Conservation (phyloP, 208 protist genomes). For the Novymonas esmeraldas region DNA sequence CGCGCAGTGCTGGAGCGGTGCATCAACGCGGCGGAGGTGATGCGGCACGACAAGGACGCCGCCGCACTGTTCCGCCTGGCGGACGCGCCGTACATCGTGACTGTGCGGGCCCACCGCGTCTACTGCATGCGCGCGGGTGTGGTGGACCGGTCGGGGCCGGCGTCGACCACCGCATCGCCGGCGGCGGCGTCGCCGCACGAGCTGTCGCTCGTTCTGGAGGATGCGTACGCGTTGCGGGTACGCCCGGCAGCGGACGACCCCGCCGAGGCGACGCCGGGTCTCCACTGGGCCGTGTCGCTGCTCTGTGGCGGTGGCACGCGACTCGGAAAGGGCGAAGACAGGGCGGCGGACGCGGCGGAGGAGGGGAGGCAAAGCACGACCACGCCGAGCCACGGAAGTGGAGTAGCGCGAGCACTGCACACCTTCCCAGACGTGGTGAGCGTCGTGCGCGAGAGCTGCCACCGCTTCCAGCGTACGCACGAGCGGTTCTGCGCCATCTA, state of each 20-base stretch:
- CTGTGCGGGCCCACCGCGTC: slow-evolving; percentile 62
- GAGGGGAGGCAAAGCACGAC: no score
- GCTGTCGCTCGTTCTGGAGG: slow-evolving; percentile 51
- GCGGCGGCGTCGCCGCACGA: slow-evolving; percentile 29
- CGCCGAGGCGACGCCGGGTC: no score
- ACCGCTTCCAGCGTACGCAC: slow-evolving; percentile 40
- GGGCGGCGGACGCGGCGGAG: background rate
- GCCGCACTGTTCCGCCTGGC: slow-evolving; percentile 11
- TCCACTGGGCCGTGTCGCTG: slow-evolving; percentile 25
- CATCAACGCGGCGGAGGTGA: slow-evolving; percentile 34
- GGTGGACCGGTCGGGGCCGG: background rate
- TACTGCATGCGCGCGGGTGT: slow-evolving; percentile 47
- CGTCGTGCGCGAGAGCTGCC: slow-evolving; percentile 57
- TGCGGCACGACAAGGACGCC: slow-evolving; percentile 38
- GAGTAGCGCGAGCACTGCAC: slow-evolving; percentile 9
- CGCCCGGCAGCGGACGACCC: background rate
- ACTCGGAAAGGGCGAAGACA: no score
- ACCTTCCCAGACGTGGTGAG: slow-evolving; percentile 44
- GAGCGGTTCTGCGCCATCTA: slow-evolving; percentile 28
- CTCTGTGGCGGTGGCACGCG: slow-evolving; percentile 1
- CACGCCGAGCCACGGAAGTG: background rate
- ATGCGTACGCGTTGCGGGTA: slow-evolving; percentile 35
- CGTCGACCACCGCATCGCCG: background rate
- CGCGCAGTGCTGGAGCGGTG: slow-evolving; percentile 13
- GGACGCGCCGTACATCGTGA: slow-evolving; percentile 29